phyloP scores from a whole-genome alignment of 2,329 filamentous ascomycete genomes.

The Lojkania enalia region DNA sequence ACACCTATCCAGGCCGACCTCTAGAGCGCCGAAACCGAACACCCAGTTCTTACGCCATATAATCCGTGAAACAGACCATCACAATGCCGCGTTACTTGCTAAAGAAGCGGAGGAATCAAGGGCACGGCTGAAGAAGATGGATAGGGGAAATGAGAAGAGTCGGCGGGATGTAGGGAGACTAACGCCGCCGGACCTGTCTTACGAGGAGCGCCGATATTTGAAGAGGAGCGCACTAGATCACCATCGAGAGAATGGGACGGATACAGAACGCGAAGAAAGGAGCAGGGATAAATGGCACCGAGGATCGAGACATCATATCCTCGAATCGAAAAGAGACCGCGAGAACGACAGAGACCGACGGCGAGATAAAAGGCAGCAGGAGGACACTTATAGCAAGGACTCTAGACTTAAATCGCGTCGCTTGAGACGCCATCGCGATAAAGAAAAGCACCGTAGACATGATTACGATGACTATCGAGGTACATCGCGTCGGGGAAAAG shows the following conservation, averaged over 20 bases:
- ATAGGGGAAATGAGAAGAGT: conserved; percentile 11
- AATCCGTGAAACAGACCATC: conserved; percentile 81
- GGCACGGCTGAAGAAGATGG: conserved; percentile 63
- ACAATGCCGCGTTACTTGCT: conserved; percentile 84
- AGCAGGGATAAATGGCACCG: conserved; percentile 2
- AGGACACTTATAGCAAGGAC: conserved; percentile 17
- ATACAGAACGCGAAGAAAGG: conserved; percentile 8
- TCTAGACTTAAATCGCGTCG: conserved; percentile 18
- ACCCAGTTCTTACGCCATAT: conserved; percentile 87
- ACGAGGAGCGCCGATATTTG: conserved; percentile 16
- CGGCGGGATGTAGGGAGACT: conserved; percentile 24
- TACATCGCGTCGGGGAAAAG: conserved; percentile 11
- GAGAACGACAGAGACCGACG: conserved; percentile 18
- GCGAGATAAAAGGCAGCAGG: conserved; percentile 18
- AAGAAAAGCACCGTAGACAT: conserved; percentile 12
- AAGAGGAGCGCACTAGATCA: conserved; percentile 23
- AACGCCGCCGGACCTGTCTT: conserved; percentile 23
- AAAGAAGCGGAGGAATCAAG: conserved; percentile 81
- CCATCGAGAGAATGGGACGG: conserved; percentile 22
- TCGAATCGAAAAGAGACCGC: conserved; percentile 15
- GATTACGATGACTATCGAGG: conserved; percentile 6
- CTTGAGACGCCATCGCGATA: conserved; percentile 20
- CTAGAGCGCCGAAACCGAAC: conserved; percentile 81
- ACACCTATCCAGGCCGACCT: conserved; percentile 56
- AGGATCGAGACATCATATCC: conserved; percentile 9